Base-by-base conservation (phyloP, 31 red algal genomes). In the Asparagopsis taxiformis region DNA sequence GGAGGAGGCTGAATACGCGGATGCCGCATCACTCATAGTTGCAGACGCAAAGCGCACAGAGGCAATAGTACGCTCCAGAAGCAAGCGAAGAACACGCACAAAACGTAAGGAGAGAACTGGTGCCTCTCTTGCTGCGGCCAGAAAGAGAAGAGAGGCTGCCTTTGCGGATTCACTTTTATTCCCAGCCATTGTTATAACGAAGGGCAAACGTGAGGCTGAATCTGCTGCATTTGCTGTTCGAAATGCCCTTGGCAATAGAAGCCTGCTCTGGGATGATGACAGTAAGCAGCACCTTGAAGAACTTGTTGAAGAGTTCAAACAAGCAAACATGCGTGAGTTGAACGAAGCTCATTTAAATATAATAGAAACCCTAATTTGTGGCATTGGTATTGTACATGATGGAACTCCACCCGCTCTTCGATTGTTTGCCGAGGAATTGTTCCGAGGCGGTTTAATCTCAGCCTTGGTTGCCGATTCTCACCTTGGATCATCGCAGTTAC, bases 211-310 rank as follows among this genome's bases (percentile, higher is more conserved):
- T 10, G 65, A 69, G 41, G 52, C 59, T 1, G 73, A 72, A 31
- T 25, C 41, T 58, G 84, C 84, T 41, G 72, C 73, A n/a, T 19
- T 21, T 52, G 72, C 72, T 10, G 69, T 88, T 15, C 37, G 54
- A 59, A 78, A 62, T 77, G 65, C 84, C 1, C 24, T 88, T 20
- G 73, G 22, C 9, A 41, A 72, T 16, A 19, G 35, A 9, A 67
- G 26, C 35, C 31, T 79, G 28, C 62, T 88, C 4, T 88, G 84
- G 73, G 84, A 88, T 58, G 73, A 77, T 25, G 84, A 77, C 35
- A 73, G 56, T 39, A 59, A 51, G 10, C 55, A 72, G 13, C 72
- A 70, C 1, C 48, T 88, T 26, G 74, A 77, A 24, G 67, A 78
- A 24, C 24, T 79, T 53, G 73, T 88, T 32, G 46, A 49, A 15